These are phyloP conservation scores for Ophiostoma triangulosporum DNA, from an alignment of 2,329 filamentous ascomycete species.

Conservation along the genomic window DNA sequence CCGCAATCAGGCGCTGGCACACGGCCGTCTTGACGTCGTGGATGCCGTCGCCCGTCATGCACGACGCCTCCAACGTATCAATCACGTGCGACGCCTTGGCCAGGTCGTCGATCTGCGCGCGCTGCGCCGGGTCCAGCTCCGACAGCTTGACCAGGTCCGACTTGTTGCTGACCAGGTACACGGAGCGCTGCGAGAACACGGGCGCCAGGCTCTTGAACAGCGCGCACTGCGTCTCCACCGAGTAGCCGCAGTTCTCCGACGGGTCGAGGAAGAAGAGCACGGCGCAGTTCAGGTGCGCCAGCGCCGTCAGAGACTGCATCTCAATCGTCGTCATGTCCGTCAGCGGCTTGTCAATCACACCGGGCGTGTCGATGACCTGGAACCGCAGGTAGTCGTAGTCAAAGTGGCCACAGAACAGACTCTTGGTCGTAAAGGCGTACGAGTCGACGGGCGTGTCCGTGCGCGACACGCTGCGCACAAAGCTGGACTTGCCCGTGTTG, in stretches of 20 bases:
- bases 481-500: conserved; percentile 95
- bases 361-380: conserved; percentile 85
- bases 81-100: conserved; percentile 54
- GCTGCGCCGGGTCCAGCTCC: conserved; percentile 67
- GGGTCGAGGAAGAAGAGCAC: conserved; percentile 98
- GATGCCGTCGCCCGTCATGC: conserved; percentile 87
- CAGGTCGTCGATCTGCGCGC: conserved; percentile 30
- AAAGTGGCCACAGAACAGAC: conserved; percentile 92
- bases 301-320: conserved; percentile 97
- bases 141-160: conserved; percentile 84
- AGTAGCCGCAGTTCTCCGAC: conserved; percentile 92
- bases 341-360: conserved; percentile 90
- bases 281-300: conserved; percentile 87
- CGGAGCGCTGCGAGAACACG: conserved; percentile 91
- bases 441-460: conserved; percentile 96
- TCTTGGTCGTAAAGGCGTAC: conserved; percentile 93
- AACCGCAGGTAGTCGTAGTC: conserved; percentile 89
- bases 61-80: conserved; percentile 84
- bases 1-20: conserved; percentile 83
- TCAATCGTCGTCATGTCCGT: conserved; percentile 99
- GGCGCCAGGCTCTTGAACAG: conserved; percentile 96
- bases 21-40: conserved; percentile 91
- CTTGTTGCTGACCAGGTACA: conserved; percentile 97
- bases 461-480: conserved; percentile 79
- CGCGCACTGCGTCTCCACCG: conserved; percentile 80